Percentiles rank a stretch among this genome's conserved stretches.
phyloP scores from a whole-genome alignment of 2,329 filamentous ascomycete species.

The Alternaria postmessia region DNA sequence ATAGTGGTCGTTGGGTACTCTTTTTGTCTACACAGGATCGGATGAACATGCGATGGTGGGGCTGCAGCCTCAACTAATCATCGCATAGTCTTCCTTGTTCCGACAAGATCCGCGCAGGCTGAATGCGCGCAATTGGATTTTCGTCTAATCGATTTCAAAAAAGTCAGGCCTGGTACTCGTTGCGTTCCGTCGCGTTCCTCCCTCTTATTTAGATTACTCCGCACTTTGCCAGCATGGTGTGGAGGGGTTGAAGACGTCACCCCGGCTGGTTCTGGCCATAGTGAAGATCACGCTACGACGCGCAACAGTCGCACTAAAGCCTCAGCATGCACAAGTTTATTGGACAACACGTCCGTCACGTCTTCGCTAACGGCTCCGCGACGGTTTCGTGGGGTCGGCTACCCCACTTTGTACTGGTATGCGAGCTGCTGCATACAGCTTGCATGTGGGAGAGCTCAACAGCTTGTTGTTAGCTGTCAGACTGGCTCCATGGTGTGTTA shows the following conservation, averaged over 20 bases:
- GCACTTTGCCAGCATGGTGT: not conserved
- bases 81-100: slow-evolving; percentile 7
- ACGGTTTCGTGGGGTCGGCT: slow-evolving; percentile 22
- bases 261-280: slow-evolving; percentile 14
- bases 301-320: slow-evolving; percentile 18
- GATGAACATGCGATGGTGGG: not conserved
- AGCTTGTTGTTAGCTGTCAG: slow-evolving; percentile 29
- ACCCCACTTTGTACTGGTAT: slow-evolving; percentile 37
- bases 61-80: not conserved
- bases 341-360: slow-evolving; percentile 17
- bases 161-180: not conserved
- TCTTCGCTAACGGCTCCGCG: slow-evolving; percentile 19
- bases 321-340: slow-evolving; percentile 26
- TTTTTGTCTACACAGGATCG: not conserved
- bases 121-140: not conserved
- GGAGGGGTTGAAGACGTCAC: slow-evolving; percentile 26
- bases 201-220: not conserved
- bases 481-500: slow-evolving; percentile 3
- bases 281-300: slow-evolving; percentile 22
- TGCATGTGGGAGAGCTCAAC: slow-evolving; percentile 35
- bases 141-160: not conserved
- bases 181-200: not conserved
- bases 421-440: slow-evolving; percentile 29
- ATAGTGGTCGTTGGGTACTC: not conserved
- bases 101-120: slow-evolving; percentile 2